Evolutionary conservation across 495 filamentous ascomycete species (phyloP).

Genomic region (Neurospora sublineolata): DNA sequence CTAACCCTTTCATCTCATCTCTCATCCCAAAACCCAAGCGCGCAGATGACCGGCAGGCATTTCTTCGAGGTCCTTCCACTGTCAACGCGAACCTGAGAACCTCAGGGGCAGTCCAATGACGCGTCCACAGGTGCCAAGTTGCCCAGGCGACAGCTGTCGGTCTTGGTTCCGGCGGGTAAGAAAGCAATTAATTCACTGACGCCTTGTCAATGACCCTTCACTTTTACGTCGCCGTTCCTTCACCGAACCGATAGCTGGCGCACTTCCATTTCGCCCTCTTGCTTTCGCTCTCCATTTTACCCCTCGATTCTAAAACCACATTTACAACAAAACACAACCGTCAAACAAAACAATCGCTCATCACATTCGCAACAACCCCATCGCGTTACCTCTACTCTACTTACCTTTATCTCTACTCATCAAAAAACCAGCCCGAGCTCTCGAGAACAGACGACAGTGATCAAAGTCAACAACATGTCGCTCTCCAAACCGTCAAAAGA

Average conservation of each 20-base stretch:
- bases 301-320: neutral
- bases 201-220: too few relatives aligned
- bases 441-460: neutral
- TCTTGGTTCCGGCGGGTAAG: too few relatives aligned
- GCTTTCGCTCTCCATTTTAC: neutral
- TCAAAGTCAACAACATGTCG: neutral
- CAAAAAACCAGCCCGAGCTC: neutral
- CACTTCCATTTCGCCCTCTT: neutral
- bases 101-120: too few relatives aligned
- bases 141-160: too few relatives aligned
- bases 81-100: too few relatives aligned
- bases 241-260: neutral
- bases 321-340: neutral
- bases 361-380: neutral
- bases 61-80: neutral
- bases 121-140: too few relatives aligned
- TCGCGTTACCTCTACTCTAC: neutral
- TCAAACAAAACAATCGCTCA: neutral
- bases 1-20: neutral
- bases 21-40: neutral
- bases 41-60: neutral
- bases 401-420: neutral
- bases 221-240: too few relatives aligned
- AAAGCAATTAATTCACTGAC: too few relatives aligned
- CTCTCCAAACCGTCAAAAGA: neutral